phyloP scores from a whole-genome alignment of 2,329 filamentous ascomycete genomes.

The Penicillium sp. region DNA sequence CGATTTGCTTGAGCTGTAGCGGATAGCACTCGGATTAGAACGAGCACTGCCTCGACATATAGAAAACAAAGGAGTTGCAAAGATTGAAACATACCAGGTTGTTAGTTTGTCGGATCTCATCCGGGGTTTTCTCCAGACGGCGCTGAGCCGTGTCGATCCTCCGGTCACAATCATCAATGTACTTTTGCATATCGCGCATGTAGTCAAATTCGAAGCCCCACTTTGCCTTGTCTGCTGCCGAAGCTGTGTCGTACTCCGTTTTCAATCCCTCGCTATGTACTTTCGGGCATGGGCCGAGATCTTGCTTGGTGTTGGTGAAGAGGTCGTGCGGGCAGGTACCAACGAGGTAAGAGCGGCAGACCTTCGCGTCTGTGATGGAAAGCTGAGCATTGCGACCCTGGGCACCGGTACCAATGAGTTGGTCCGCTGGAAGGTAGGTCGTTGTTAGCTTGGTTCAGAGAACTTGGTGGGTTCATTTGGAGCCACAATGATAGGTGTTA shows the following conservation, averaged over 20 bases:
- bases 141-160: slow-evolving; percentile 89
- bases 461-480: slow-evolving; percentile 5
- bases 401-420: slow-evolving; percentile 76
- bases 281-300: slow-evolving; percentile 84
- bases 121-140: slow-evolving; percentile 91
- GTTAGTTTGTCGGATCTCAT: slow-evolving; percentile 96
- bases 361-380: slow-evolving; percentile 85
- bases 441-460: slow-evolving; percentile 27
- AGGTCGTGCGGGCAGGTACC: slow-evolving; percentile 97
- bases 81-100: slow-evolving; percentile 56
- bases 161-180: slow-evolving; percentile 94
- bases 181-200: slow-evolving; percentile 90
- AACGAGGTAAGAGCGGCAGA: slow-evolving; percentile 90
- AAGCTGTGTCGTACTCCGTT: slow-evolving; percentile 77
- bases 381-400: slow-evolving; percentile 75
- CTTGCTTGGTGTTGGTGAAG: slow-evolving; percentile 99
- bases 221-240: slow-evolving; percentile 68
- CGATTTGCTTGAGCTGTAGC: slow-evolving; percentile 72
- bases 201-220: slow-evolving; percentile 97
- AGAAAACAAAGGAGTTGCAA: background rate
- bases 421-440: slow-evolving; percentile 44
- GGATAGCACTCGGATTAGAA: background rate
- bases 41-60: background rate
- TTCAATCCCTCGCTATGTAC: slow-evolving; percentile 87
- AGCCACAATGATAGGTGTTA: slow-evolving; percentile 1